A percentile compares a stretch with the other conserved stretches of the same genome.
Conservation (phyloP, 495 filamentous ascomycete species). For the Delitschia confertaspora region DNA sequence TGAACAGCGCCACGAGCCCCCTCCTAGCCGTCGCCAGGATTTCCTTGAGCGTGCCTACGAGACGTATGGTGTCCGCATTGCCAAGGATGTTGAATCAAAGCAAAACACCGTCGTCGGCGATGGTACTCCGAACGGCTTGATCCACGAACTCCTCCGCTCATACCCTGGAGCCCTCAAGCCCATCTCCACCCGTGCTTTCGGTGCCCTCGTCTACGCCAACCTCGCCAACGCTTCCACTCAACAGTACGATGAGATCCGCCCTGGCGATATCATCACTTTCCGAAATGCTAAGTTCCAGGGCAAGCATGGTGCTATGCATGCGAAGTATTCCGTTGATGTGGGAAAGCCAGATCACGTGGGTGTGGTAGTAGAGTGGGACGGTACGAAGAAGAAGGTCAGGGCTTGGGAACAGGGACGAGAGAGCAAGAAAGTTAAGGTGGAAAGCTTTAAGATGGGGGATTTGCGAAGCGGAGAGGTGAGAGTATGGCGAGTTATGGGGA, state of each 20-base stretch:
- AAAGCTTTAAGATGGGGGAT: constrained; percentile 90
- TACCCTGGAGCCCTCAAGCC: constrained; percentile 67
- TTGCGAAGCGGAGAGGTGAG: constrained; percentile 89
- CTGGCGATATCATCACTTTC: constrained; percentile 88
- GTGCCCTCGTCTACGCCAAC: constrained; percentile 86
- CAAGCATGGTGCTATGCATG: constrained; percentile 88
- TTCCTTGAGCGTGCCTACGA: constrained; percentile 79
- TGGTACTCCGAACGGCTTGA: constrained; percentile 64
- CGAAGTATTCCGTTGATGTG: constrained; percentile 83
- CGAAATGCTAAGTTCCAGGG: constrained; percentile 93
- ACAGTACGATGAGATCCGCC: constrained; percentile 87
- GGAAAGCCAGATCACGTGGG: constrained; percentile 90
- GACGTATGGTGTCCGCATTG: constrained; percentile 65
- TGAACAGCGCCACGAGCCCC: constrained; percentile 80
- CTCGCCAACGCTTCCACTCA: constrained; percentile 84
- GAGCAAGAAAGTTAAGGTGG: constrained; percentile 85
- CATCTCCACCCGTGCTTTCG: constrained; percentile 78
- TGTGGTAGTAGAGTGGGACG: constrained; percentile 97
- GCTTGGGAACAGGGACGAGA: constrained; percentile 94
- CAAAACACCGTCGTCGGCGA: constrained; percentile 77
- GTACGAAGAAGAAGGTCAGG: constrained; percentile 93
- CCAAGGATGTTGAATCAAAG: constrained; percentile 54
- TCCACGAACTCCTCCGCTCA: constrained; percentile 68
- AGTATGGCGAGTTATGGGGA: constrained; percentile 92
- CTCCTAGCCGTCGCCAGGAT: constrained; percentile 83